Evolutionary conservation across 352 stramenopile genomes (phyloP), one percentile per base, ranked within the genome.

Genomic region (Blastocystis sp.): DNA sequence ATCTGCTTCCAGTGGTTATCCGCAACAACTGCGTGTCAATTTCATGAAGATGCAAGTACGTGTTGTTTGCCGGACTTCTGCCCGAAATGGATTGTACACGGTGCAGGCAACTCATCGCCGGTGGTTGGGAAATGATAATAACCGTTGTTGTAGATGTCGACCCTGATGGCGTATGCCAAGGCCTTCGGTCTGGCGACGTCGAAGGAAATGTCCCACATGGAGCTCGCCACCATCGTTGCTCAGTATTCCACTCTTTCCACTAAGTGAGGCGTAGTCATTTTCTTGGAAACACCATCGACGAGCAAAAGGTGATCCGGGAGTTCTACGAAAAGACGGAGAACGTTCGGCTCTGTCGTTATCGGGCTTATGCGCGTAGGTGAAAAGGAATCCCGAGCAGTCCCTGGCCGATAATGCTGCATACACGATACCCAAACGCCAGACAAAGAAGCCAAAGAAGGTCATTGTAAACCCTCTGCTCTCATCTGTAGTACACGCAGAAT

Each of bases 41-140:
- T 84, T 84, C 42, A 52, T 84, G 74, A 84, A 84, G 52, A 84
- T 84, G 74, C 74, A 84, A 69, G 74, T 84, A 84, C 17, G 74
- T 84, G 9, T 3, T 28, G 48, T 70, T 68, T 34, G 3, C 7
- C 10, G 45, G 45, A 40, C 24, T 11, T 14, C 74, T 19, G 57
- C 34, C 21, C n/a, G 21, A 17, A 7, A 34, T 52, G 57, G 10
- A 48, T 3, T 52, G 17, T 38, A n/a, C 2, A 52, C 11, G 6
- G 24, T 54, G 28, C 19, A 9, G 34, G 19, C 10, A 74, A 74
- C 19, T 54, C 17, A 19, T 74, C 9, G 34, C 21, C 34, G 10
- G 6, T 17, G 7, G 54, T 17, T 17, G 14, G 3, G 34, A 9
- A 59, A 3, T 34, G 61, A 69, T 84, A 59, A 10, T 84, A 60